These are phyloP conservation scores for Neurospora sp. DNA, from an alignment of 495 filamentous ascomycete genomes.

Conservation along the genomic window DNA sequence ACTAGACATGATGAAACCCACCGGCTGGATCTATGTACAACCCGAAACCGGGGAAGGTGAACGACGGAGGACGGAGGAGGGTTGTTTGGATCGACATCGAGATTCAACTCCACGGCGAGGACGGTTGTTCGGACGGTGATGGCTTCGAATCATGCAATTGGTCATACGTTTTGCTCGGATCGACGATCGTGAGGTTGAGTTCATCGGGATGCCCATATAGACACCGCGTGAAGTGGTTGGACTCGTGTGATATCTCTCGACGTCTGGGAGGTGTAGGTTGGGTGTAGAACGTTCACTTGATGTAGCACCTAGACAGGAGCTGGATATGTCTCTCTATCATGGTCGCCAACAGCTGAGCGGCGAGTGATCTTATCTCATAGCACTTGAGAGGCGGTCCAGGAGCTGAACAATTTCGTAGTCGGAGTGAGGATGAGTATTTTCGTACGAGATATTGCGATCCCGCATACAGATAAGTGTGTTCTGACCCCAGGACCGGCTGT, in stretches of 20 bases:
- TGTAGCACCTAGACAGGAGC: neutral
- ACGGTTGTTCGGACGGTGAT: neutral
- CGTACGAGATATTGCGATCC: neutral
- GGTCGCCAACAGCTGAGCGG: neutral
- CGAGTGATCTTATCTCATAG: neutral
- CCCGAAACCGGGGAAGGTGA: neutral
- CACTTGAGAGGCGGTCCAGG: neutral
- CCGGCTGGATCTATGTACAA: neutral
- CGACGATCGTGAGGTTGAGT: neutral
- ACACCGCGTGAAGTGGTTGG: neutral
- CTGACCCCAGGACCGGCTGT: neutral
- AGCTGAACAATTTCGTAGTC: neutral
- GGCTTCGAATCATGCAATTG: neutral
- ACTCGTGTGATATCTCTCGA: neutral
- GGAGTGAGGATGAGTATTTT: neutral
- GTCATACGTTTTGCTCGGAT: neutral
- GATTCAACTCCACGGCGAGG: neutral
- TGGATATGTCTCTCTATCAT: neutral
- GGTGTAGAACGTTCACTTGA: neutral
- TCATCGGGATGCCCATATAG: neutral
- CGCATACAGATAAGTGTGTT: neutral
- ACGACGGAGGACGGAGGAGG: neutral
- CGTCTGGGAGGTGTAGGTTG: neutral
- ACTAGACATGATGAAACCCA: neutral
- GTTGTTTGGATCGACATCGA: neutral